Percentiles rank a stretch among this genome's conserved stretches.
phyloP scores from a whole-genome alignment of 2,329 filamentous ascomycete species.

The Hypoxylon sp. region DNA sequence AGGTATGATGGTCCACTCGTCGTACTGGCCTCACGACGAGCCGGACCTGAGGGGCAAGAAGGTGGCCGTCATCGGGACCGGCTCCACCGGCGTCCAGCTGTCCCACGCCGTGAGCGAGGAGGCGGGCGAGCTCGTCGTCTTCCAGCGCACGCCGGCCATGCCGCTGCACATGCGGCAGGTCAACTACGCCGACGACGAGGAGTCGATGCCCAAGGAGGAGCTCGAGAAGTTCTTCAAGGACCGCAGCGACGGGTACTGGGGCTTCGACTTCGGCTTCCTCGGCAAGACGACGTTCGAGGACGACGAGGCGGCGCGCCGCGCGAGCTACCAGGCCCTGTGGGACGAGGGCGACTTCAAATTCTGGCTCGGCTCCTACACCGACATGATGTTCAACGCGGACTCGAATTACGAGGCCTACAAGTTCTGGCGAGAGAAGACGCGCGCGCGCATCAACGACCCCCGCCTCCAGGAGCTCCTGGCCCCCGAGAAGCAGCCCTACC shows the following conservation, averaged over 20 bases:
- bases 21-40: constrained; percentile 65
- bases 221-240: constrained; percentile 61
- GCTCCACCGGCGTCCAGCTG: constrained; percentile 70
- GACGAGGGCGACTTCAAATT: constrained; percentile 61
- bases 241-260: constrained; percentile 62
- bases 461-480: constrained; percentile 59
- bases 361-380: constrained; percentile 63
- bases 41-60: constrained; percentile 66
- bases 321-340: constrained; percentile 59
- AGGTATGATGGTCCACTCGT: constrained; percentile 66
- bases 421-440: constrained; percentile 63
- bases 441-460: constrained; percentile 59
- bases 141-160: constrained; percentile 73
- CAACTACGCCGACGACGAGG: constrained; percentile 57
- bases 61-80: constrained; percentile 69
- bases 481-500: constrained; percentile 59
- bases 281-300: constrained; percentile 65
- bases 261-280: constrained; percentile 64
- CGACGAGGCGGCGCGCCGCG: constrained; percentile 56
- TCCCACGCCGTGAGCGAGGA: constrained; percentile 65
- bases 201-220: constrained; percentile 53
- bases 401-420: constrained; percentile 62
- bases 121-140: constrained; percentile 63
- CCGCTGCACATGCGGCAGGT: constrained; percentile 67
- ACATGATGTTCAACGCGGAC: constrained; percentile 54